These are phyloP conservation scores for Fusarium nematophilum DNA, from an alignment of 2,329 filamentous ascomycete species.

Conservation along the genomic window DNA sequence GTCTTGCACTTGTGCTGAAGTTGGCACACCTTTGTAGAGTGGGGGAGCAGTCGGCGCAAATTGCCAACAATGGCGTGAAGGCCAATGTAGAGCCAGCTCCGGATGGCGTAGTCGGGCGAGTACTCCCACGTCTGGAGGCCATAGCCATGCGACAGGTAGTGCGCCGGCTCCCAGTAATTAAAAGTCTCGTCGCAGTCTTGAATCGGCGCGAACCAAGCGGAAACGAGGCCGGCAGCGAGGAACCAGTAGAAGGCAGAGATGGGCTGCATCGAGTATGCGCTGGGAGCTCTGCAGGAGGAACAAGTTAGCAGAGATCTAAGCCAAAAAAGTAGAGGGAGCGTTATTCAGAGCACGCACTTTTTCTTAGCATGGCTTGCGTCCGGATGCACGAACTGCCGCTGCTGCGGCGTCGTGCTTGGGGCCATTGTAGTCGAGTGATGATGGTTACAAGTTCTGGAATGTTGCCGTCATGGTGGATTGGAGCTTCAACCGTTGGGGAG, in stretches of 20 bases:
- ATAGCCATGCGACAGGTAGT: constrained; percentile 93
- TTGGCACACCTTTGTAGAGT: constrained; percentile 64
- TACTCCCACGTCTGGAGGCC: constrained; percentile 99
- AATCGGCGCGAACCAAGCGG: constrained; percentile 87
- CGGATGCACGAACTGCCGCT: constrained; percentile 59
- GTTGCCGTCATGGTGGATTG: constrained; percentile 42
- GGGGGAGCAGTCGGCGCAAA: constrained; percentile 71
- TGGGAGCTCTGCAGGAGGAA: constrained; percentile 53
- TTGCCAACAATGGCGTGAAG: constrained; percentile 81
- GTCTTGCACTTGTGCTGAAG: neutral
- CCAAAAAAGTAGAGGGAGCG: too few species aligned
- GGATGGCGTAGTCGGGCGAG: constrained; percentile 92
- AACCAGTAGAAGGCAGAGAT: constrained; percentile 86
- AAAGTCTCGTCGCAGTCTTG: constrained; percentile 99
- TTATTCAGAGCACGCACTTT: constrained; percentile 51
- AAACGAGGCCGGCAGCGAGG: constrained; percentile 76
- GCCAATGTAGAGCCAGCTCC: constrained; percentile 91
- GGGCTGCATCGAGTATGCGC: constrained; percentile 73
- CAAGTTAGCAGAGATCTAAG: constrained; percentile 20
- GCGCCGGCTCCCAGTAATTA: constrained; percentile 98
- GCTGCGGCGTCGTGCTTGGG: constrained; percentile 47
- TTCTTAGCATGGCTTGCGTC: constrained; percentile 63
- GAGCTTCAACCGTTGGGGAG: constrained; percentile 45
- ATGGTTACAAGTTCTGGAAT: constrained; percentile 37
- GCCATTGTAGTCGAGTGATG: constrained; percentile 52